A percentile compares a stretch with the other conserved stretches of the same genome.
Evolutionary conservation across 2,329 filamentous ascomycete species (phyloP).

Genomic region (Calonectria montana): DNA sequence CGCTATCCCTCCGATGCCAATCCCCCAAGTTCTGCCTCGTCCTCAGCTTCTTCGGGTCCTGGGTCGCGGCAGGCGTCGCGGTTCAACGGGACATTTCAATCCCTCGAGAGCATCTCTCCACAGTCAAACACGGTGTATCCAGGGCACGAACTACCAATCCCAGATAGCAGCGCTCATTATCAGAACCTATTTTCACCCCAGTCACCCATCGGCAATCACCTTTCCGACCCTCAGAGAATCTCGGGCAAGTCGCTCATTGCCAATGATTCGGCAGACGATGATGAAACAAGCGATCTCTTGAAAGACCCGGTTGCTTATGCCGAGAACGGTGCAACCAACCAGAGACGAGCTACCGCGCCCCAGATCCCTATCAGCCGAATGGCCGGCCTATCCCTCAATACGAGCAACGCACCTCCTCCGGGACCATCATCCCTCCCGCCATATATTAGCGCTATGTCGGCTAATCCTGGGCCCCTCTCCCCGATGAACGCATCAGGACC

Average conservation of each 20-base stretch:
- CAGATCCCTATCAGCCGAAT: conserved; percentile 78
- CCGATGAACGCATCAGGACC: conserved; percentile 58
- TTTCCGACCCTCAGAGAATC: conserved; percentile 69
- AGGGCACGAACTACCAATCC: conserved; percentile 69
- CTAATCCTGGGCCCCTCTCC: conserved; percentile 63
- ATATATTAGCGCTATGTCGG: conserved; percentile 55
- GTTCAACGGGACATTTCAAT: conserved; percentile 72
- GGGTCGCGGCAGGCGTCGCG: conserved; percentile 66
- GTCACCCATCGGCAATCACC: conserved; percentile 77
- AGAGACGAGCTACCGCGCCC: conserved; percentile 77
- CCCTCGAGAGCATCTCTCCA: conserved; percentile 71
- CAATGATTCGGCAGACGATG: conserved; percentile 71
- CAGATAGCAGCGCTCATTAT: conserved; percentile 65
- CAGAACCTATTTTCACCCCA: conserved; percentile 78
- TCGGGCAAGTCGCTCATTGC: conserved; percentile 80
- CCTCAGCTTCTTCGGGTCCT: conserved; percentile 54
- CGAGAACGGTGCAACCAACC: conserved; percentile 61
- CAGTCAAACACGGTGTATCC: conserved; percentile 65
- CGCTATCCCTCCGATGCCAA: conserved; percentile 40
- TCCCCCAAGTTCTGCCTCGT: conserved; percentile 36
- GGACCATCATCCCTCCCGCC: conserved; percentile 65
- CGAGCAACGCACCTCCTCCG: conserved; percentile 59
- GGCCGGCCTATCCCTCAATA: conserved; percentile 77
- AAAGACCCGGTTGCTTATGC: conserved; percentile 80
- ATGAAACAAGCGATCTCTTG: conserved; percentile 78